Conservation (phyloP, 129 eudicot species). For the Saposhnikovia divaricata region DNA sequence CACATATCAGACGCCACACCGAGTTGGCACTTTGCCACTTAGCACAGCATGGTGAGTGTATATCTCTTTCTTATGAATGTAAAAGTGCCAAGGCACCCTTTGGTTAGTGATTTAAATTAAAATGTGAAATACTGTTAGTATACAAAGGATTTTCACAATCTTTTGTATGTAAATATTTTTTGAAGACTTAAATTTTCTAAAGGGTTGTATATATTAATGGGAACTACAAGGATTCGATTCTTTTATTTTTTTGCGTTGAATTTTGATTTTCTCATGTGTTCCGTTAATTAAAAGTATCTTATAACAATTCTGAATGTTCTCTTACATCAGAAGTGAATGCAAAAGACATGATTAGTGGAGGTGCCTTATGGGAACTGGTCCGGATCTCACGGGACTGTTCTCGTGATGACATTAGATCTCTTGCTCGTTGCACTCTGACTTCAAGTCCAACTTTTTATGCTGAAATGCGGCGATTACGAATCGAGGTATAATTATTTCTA, state of each 20-base stretch:
- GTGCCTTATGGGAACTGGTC: constrained; percentile 97
- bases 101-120: neutral
- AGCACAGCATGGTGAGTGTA: constrained; percentile 80
- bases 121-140: neutral
- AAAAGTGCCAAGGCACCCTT: neutral
- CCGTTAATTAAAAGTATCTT: too few species aligned
- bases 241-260: neutral
- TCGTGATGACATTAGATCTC: constrained; percentile 83
- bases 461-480: constrained; percentile 67
- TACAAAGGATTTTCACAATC: neutral
- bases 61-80: neutral
- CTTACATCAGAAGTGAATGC: constrained; percentile 73
- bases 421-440: constrained; percentile 78
- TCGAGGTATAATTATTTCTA: constrained; percentile 41
- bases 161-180: neutral
- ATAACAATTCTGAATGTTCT: neutral
- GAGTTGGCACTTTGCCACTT: constrained; percentile 98
- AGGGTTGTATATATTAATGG: neutral
- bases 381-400: constrained; percentile 96
- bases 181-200: neutral
- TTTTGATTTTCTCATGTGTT: neutral
- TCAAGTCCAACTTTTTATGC: constrained; percentile 70
- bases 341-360: constrained; percentile 83
- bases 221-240: neutral
- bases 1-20: constrained; percentile 79